Evolutionary conservation across 768 basidiomycete genomes (phyloP).

Genomic region (Ephemerocybe angulata): DNA sequence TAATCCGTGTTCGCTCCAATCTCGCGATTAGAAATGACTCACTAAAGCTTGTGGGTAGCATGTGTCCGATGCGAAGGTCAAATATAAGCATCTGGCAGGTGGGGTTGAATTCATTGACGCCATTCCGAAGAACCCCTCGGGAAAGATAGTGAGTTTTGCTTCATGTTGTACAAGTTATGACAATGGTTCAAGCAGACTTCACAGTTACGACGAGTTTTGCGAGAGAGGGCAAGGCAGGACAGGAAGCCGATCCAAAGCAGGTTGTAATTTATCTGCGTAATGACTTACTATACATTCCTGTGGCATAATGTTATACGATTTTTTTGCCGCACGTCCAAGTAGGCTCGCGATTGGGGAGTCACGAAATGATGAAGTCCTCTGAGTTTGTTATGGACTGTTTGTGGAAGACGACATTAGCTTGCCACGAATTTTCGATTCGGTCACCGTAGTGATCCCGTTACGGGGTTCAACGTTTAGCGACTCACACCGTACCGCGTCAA

Average conservation of each 20-base stretch:
- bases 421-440: constrained; percentile 18
- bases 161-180: background rate
- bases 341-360: no score
- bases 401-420: background rate
- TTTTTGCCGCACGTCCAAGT: no score
- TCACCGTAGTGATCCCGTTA: background rate
- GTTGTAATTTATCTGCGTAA: background rate
- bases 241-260: background rate
- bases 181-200: background rate
- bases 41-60: constrained; percentile 32
- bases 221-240: constrained; percentile 41
- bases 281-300: background rate
- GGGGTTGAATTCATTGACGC: constrained; percentile 60
- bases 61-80: constrained; percentile 53
- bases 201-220: constrained; percentile 48
- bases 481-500: constrained; percentile 1
- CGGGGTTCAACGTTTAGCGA: no score
- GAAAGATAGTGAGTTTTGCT: constrained; percentile 50
- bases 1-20: constrained; percentile 20
- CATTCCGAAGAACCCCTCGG: constrained; percentile 69
- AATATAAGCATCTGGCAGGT: constrained; percentile 59
- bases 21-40: background rate
- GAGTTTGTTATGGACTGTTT: constrained; percentile 20
- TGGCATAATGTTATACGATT: no score
- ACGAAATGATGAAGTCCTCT: background rate